These are phyloP conservation scores for Aspergillus arachidicola DNA, from an alignment of 2,329 filamentous ascomycete species.

Conservation along the genomic window DNA sequence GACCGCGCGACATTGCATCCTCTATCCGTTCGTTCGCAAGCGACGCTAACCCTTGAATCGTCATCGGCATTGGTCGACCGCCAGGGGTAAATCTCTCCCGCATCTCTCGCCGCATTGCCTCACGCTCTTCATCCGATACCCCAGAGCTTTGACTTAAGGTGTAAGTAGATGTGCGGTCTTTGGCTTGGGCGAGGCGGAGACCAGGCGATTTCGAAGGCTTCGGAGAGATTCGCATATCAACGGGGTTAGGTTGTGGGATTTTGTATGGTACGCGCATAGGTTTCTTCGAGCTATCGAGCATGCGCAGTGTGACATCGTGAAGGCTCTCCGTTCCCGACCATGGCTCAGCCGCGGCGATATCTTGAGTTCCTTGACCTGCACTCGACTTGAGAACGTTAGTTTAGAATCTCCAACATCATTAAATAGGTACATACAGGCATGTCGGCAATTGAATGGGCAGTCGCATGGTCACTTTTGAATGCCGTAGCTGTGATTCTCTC, in stretches of 20 bases:
- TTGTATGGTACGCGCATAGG: slow-evolving; percentile 51
- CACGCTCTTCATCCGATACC: slow-evolving; percentile 71
- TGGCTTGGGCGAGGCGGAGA: slow-evolving; percentile 58
- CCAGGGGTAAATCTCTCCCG: slow-evolving; percentile 77
- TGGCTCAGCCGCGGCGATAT: slow-evolving; percentile 66
- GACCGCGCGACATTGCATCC: slow-evolving; percentile 86
- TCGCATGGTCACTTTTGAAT: slow-evolving; percentile 57
- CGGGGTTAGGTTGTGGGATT: slow-evolving; percentile 42
- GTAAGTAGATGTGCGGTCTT: slow-evolving; percentile 62
- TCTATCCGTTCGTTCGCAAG: slow-evolving; percentile 92
- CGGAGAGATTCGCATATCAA: slow-evolving; percentile 49
- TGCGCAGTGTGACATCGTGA: slow-evolving; percentile 77
- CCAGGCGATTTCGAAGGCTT: slow-evolving; percentile 49
- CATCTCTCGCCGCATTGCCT: slow-evolving; percentile 71
- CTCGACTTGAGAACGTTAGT: slow-evolving; percentile 43
- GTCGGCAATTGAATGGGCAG: slow-evolving; percentile 56
- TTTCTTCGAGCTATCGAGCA: slow-evolving; percentile 68
- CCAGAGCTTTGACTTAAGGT: slow-evolving; percentile 56
- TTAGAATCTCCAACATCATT: neutral
- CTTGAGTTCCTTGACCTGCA: slow-evolving; percentile 69
- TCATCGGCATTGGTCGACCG: slow-evolving; percentile 72
- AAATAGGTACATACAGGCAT: slow-evolving; percentile 48
- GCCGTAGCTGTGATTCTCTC: slow-evolving; percentile 60
- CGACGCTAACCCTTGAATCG: slow-evolving; percentile 75
- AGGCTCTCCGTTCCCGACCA: slow-evolving; percentile 80